Conservation (phyloP, 2,329 filamentous ascomycete genomes). For the Fusarium tjaetaba region DNA sequence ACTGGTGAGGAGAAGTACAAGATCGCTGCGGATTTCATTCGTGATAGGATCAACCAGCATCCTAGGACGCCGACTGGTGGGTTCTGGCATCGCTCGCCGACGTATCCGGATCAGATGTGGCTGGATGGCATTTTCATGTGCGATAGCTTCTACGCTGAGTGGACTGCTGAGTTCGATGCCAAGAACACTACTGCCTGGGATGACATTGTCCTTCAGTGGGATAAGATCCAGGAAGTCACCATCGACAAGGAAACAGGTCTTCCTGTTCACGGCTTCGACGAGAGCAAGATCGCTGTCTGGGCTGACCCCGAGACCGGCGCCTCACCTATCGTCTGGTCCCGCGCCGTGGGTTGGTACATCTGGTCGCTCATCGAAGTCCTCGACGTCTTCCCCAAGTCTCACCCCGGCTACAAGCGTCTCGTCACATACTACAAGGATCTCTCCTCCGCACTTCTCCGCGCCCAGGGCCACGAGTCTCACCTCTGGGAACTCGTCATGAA, state of each 20-base stretch:
- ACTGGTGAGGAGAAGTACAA: slow-evolving; percentile 60
- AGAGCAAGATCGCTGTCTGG: slow-evolving; percentile 59
- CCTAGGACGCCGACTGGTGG: slow-evolving; percentile 61
- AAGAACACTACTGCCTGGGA: slow-evolving; percentile 54
- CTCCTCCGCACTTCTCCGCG: slow-evolving; percentile 40
- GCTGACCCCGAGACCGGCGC: slow-evolving; percentile 60
- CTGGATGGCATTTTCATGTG: slow-evolving; percentile 66
- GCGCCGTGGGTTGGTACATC: slow-evolving; percentile 64
- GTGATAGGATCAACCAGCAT: slow-evolving; percentile 58
- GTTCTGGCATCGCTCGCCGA: slow-evolving; percentile 61
- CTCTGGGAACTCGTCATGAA: slow-evolving; percentile 70
- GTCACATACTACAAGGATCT: slow-evolving; percentile 47
- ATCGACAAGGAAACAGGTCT: slow-evolving; percentile 51
- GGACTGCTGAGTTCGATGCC: slow-evolving; percentile 51
- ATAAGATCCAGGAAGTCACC: slow-evolving; percentile 56
- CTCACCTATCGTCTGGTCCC: slow-evolving; percentile 63
- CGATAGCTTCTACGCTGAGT: slow-evolving; percentile 55
- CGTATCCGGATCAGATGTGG: slow-evolving; percentile 60
- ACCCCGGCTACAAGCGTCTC: slow-evolving; percentile 50
- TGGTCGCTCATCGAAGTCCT: slow-evolving; percentile 62
- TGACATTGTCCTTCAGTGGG: slow-evolving; percentile 57
- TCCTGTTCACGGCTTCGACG: slow-evolving; percentile 65
- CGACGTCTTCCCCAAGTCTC: slow-evolving; percentile 54
- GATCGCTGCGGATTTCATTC: slow-evolving; percentile 57
- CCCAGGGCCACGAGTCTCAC: slow-evolving; percentile 55